Base-by-base conservation (phyloP, 1,284 basidiomycete genomes). In the Cryptococcus sp. region DNA sequence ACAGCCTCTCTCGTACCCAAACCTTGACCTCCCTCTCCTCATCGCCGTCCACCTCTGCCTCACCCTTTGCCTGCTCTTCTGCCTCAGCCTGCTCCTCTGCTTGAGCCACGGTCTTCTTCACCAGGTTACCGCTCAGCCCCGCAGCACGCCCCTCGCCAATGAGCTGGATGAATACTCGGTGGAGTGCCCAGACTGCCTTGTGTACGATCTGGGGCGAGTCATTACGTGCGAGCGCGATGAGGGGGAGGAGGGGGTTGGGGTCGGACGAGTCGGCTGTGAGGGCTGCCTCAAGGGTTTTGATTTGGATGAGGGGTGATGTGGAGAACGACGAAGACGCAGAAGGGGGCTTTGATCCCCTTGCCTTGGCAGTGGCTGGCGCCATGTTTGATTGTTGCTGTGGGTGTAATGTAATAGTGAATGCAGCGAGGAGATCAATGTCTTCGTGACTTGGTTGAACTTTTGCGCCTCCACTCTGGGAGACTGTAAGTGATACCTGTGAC, bases 111-210 rank as follows among this genome's bases (percentile, higher is more conserved):
- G 28, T 33, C 28, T 33, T 33, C 9, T 4, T 33, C 9, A 33
- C 47, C 12, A 54, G 44, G 43, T 54, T 52, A 7, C 65, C 66
- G 7, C 66, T 60, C 36, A 69, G 57, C 9, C 66, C 66, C 20
- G 73, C 76, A 11, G 93, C 78, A 59, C 85, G 83, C 3, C 84
- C 83, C 47, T 80, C 80, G 6, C 80, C 75, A 43, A 91, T 81
- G 33, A 89, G 77, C 24, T 82, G 68, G 4, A 89, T 84, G 71
- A 91, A 93, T 16, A 87, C 80, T 28, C 91, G 80, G 75, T 95
- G 93, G 20, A 89, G 75, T 0, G 90, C 85, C 78, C 92, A 95
- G 11, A 91, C 80, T 0, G 84, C 85, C 68, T 87, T 91, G 55
- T 87, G 87, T 11, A 84, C 82, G 38, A 84, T 79, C 60, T 82